A percentile compares a stretch with the other conserved stretches of the same genome.
phyloP scores from a whole-genome alignment of 306 rosid species.

The Lathyrus sativus region DNA sequence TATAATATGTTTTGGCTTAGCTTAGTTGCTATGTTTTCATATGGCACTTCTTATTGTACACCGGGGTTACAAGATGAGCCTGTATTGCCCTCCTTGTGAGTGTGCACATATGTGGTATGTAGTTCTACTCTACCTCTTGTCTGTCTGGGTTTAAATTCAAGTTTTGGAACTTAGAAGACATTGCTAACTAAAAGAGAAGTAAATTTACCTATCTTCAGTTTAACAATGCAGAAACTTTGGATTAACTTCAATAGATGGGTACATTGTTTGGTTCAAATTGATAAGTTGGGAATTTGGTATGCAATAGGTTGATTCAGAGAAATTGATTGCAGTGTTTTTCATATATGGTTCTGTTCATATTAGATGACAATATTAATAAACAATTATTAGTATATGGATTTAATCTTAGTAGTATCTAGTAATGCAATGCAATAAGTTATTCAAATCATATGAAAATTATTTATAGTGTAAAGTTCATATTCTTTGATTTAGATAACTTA shows the following conservation, averaged over 20 bases:
- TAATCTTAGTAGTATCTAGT: too few relatives aligned
- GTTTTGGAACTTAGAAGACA: conserved; percentile 9
- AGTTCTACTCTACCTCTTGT: conserved; percentile 15
- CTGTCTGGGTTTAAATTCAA: conserved; percentile 12
- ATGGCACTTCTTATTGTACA: conserved; percentile 79
- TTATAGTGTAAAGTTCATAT: too few relatives aligned
- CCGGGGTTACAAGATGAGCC: conserved; percentile 90
- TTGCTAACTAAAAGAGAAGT: conserved; percentile 16
- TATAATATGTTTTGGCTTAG: conserved; percentile 37
- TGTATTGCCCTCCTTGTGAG: conserved; percentile 90
- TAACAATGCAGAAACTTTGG: conserved; percentile 6
- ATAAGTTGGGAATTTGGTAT: background rate
- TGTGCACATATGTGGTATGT: conserved; percentile 94
- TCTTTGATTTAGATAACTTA: too few relatives aligned
- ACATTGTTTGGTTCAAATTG: background rate
- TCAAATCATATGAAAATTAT: too few relatives aligned
- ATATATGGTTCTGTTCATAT: background rate
- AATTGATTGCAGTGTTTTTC: background rate
- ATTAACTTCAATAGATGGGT: too few relatives aligned
- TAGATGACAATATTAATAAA: background rate
- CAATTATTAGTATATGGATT: background rate
- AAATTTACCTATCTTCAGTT: conserved; percentile 9
- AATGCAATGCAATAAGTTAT: too few relatives aligned
- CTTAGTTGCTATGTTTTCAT: conserved; percentile 61
- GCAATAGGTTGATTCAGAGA: conserved; percentile 1